Conservation (phyloP, 345 rosid species). For the Populus davidiana region DNA sequence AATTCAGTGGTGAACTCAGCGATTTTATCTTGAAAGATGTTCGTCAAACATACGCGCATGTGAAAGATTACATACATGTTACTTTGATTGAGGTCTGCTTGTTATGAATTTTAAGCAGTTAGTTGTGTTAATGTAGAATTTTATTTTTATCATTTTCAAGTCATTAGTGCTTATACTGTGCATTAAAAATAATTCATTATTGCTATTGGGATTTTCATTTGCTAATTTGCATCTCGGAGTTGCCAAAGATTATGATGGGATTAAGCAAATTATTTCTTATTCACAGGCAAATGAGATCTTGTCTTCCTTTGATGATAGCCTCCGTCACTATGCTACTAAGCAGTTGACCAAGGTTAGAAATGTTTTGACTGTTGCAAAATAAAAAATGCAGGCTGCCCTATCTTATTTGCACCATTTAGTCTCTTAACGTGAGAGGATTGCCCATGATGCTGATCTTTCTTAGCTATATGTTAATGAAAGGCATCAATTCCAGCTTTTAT, state of each 20-base stretch:
- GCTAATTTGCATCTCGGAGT: background rate
- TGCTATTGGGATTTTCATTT: background rate
- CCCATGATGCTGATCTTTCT: background rate
- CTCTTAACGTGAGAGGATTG: background rate
- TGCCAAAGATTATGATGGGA: background rate
- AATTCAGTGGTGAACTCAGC: conserved; percentile 95
- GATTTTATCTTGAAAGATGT: conserved; percentile 89
- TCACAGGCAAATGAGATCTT: conserved; percentile 83
- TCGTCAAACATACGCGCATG: conserved; percentile 78
- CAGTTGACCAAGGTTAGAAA: conserved; percentile 74
- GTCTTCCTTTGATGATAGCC: conserved; percentile 93
- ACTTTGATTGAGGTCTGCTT: conserved; percentile 87
- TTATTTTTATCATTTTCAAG: background rate
- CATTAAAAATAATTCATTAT: background rate
- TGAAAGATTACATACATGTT: conserved; percentile 78
- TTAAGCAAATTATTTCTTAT: conserved; percentile 10
- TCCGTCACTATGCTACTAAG: conserved; percentile 81
- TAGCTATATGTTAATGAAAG: background rate
- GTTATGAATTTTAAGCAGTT: conserved; percentile 1
- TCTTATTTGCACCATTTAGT: background rate
- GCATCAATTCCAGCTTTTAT: background rate
- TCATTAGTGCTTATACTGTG: no score
- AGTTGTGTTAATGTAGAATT: background rate
- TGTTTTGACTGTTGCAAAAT: background rate
- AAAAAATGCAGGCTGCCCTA: background rate